Evolutionary conservation across 2,329 filamentous ascomycete species (phyloP), one percentile per base, ranked within the genome.

Genomic region (Phialophora tarda): DNA sequence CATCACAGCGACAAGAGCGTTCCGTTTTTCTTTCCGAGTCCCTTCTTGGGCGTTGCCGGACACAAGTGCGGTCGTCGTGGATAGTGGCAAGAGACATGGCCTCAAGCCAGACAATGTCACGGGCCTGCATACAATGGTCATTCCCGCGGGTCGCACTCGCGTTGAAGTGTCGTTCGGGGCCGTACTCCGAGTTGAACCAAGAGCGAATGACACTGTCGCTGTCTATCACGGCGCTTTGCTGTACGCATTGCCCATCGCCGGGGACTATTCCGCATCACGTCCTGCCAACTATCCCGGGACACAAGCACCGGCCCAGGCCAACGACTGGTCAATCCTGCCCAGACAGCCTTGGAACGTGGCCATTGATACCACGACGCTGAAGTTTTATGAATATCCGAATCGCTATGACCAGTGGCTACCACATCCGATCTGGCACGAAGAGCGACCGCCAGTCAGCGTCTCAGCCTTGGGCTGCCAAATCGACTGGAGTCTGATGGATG

Each of bases 11-110:
- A 73, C 73, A 6, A 68, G 69, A 0, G 55, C 76, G 5, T 82
- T 83, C 68, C 73, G 75, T n/a, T 80, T 84, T 64, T 77, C 79
- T 63, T 73, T 84, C 56, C 78, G 82, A 21, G 77, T 84, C n/a
- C 82, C 82, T 2, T 63, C 64, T 8, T 84, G 82, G 82, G 75
- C 76, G 2, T 71, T 74, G 21, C 61, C 67, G n/a, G 70, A 65
- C 32, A 70, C 72, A 17, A 72, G 72, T 44, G 69, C 69, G 32
- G 66, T 73, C 23, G 65, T 72, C 41, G 59, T 75, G 38, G 70
- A 71, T 10, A 64, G 62, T 10, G 73, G 72, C 17, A 47, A 69
- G 21, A 59, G 59, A 50, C 65, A 63, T 21, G 50, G 53, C 30
- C 68, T 74, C 34, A 50, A 62, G 11, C 77, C 78, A 14, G 75